These are phyloP conservation scores for Cucumis sativus DNA, from an alignment of 306 rosid genomes.

Conservation along the genomic window DNA sequence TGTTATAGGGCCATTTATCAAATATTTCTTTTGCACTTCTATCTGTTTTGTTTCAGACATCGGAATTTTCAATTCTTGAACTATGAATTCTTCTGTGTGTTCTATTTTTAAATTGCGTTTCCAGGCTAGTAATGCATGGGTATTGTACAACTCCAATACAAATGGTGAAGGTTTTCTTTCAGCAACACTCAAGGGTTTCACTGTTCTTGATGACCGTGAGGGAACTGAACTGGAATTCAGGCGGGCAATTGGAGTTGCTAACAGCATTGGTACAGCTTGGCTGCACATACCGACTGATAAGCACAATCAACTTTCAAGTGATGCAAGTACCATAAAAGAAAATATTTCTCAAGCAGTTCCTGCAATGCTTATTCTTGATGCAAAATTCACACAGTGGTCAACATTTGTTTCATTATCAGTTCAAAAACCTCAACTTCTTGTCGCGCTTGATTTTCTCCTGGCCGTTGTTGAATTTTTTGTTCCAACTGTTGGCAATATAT, in stretches of 20 bases:
- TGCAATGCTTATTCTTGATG: slow-evolving; percentile 85
- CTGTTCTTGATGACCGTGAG: slow-evolving; percentile 86
- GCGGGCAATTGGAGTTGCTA: slow-evolving; percentile 78
- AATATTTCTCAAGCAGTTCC: slow-evolving; percentile 37
- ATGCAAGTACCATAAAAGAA: slow-evolving; percentile 20
- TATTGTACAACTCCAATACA: slow-evolving; percentile 68
- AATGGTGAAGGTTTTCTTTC: slow-evolving; percentile 75
- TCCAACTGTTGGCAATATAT: slow-evolving; percentile 56
- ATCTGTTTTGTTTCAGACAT: background rate
- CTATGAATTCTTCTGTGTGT: background rate
- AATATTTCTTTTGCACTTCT: background rate
- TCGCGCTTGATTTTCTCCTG: slow-evolving; percentile 88
- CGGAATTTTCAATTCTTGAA: background rate
- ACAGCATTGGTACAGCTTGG: slow-evolving; percentile 31
- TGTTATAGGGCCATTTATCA: background rate
- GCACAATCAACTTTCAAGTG: slow-evolving; percentile 24
- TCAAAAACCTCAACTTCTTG: slow-evolving; percentile 91
- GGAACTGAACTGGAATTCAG: slow-evolving; percentile 77
- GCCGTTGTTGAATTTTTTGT: slow-evolving; percentile 88
- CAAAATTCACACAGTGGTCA: slow-evolving; percentile 42
- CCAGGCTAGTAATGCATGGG: slow-evolving; percentile 82
- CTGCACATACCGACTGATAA: slow-evolving; percentile 16
- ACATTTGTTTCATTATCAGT: slow-evolving; percentile 55
- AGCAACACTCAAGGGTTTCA: slow-evolving; percentile 74
- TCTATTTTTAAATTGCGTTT: background rate